phyloP scores from a whole-genome alignment of 2,329 filamentous ascomycete genomes.

The Xylariaceae sp. region DNA sequence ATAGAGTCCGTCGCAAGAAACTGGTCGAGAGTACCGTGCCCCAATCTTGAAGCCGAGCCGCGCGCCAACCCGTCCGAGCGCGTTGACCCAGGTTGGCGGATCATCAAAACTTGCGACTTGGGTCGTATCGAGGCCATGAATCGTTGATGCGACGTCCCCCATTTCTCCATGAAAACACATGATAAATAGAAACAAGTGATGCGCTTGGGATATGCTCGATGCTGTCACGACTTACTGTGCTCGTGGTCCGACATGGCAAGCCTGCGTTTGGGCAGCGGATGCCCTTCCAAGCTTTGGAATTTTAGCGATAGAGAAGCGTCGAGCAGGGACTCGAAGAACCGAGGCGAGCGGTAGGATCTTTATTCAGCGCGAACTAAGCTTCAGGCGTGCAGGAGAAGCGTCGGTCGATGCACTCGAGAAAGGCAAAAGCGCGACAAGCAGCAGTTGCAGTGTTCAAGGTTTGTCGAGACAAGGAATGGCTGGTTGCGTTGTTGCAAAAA shows the following conservation, averaged over 20 bases:
- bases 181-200: neutral
- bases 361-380: neutral
- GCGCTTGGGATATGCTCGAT: neutral
- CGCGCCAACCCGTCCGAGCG: neutral
- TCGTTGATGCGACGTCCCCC: neutral
- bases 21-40: neutral
- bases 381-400: neutral
- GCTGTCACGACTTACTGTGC: conserved; percentile 47
- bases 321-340: neutral
- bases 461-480: neutral
- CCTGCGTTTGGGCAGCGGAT: neutral
- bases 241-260: conserved; percentile 60
- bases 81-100: neutral
- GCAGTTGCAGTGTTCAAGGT: neutral
- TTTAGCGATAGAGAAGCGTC: neutral
- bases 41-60: neutral
- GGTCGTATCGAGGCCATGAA: neutral
- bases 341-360: neutral
- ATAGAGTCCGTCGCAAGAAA: neutral
- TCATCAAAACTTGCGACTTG: neutral
- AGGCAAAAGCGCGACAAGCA: neutral
- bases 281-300: neutral
- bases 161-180: neutral
- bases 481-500: neutral
- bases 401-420: neutral